These are phyloP conservation scores for Dioscorea zingiberensis DNA, from an alignment of 106 monocot species.

Conservation along the genomic window DNA sequence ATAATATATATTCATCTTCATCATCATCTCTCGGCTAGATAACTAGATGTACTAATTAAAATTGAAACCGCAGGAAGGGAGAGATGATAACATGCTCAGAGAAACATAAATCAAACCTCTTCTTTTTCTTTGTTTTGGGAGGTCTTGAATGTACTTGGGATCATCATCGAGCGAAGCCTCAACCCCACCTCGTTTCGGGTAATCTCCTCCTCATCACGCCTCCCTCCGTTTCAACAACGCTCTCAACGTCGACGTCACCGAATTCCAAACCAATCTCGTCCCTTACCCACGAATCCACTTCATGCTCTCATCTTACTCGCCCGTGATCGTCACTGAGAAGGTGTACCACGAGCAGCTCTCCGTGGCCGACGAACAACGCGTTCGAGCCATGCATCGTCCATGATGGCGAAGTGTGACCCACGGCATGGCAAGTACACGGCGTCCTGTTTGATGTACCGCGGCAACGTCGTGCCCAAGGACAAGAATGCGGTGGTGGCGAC, in stretches of 20 bases:
- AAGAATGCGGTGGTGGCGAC: slow-evolving; percentile 33
- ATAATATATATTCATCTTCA: too few species aligned
- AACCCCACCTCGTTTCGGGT: too few species aligned
- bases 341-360: slow-evolving; percentile 27
- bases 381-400: slow-evolving; percentile 29
- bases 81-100: too few species aligned
- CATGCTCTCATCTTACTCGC: slow-evolving; percentile 25
- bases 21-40: too few species aligned
- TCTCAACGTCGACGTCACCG: slow-evolving; percentile 18
- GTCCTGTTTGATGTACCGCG: slow-evolving; percentile 26
- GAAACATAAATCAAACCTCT: too few species aligned
- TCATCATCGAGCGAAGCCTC: too few species aligned
- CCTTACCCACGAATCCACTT: slow-evolving; percentile 23
- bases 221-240: slow-evolving; percentile 16
- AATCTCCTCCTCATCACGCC: slow-evolving; percentile 1
- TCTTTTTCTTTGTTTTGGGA: too few species aligned
- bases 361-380: slow-evolving; percentile 23
- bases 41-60: too few species aligned
- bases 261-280: slow-evolving; percentile 24
- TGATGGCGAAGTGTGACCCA: slow-evolving; percentile 25
- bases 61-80: too few species aligned
- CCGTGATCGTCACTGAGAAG: slow-evolving; percentile 24
- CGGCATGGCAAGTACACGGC: too few species aligned
- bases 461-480: slow-evolving; percentile 35
- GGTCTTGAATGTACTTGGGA: too few species aligned